Evolutionary conservation across 1,284 basidiomycete genomes (phyloP), one percentile per base, ranked within the genome.

Genomic region (Waitea zeae): DNA sequence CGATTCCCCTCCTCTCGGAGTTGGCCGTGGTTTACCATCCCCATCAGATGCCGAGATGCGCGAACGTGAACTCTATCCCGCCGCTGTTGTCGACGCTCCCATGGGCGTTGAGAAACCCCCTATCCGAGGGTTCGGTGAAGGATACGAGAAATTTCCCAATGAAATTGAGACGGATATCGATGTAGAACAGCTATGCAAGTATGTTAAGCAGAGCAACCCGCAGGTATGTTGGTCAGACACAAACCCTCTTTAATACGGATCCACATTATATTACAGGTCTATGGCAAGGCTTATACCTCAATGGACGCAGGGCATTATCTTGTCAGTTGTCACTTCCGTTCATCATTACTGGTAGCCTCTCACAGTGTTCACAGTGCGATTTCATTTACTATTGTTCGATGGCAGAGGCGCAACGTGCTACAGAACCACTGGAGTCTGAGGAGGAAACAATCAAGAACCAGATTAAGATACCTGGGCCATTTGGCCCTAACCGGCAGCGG

Each of bases 321-420:
- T 7, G 22, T 26, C 22, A 26, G 22, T 26, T n/a, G 7, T 26
- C n/a, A n/a, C n/a, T n/a, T n/a, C n/a, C n/a, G n/a, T n/a, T n/a
- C n/a, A 26, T 26, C 22, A n/a, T 26, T 26, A n/a, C 22, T 26
- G 22, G 7, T 26, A 7, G 22, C n/a, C n/a, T 26, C 22, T 26
- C 7, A 26, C n/a, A 7, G 22, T 7, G 7, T n/a, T 26, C 7
- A 7, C 22, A 26, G n/a, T 75, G 70, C 49, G 79, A 82, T 53
- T 82, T 76, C 51, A 65, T 75, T 40, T 80, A 77, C 49, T 82
- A 77, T 46, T 77, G 77, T 46, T 81, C 78, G 5, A 61, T 82
- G n/a, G 76, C 75, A 4, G 77, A 80, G 48, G 62, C 70, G 14
- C 67, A 62, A 45, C 64, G 72, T 4, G 56, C 56, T 19, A 56